Conservation (phyloP, 2,329 filamentous ascomycete species). For the Aspergillus tanneri region DNA sequence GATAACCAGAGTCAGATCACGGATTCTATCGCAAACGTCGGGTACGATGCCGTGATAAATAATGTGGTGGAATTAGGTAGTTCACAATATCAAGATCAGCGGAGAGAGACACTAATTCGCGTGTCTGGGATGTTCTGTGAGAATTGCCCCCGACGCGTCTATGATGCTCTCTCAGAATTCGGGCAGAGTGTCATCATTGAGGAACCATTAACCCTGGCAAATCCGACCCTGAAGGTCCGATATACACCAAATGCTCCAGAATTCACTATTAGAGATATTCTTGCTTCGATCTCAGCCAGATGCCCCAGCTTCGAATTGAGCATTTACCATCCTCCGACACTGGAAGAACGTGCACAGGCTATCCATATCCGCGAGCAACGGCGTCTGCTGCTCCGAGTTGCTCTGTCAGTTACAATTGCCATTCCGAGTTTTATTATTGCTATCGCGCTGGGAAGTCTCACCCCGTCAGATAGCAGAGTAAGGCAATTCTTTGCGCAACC, state of each 20-base stretch:
- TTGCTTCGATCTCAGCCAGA: no score
- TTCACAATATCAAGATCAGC: no score
- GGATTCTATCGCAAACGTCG: conserved; percentile 57
- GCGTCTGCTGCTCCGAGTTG: conserved; percentile 65
- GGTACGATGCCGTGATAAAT: conserved; percentile 65
- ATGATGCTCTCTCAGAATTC: no score
- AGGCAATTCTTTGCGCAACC: conserved; percentile 68
- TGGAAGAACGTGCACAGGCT: conserved; percentile 75
- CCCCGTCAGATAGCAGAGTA: conserved; percentile 58
- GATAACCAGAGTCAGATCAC: conserved; percentile 47
- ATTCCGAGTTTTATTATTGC: conserved; percentile 85
- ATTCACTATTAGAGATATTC: no score
- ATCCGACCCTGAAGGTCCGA: no score
- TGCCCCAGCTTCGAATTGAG: no score
- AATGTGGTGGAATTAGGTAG: conserved; percentile 39
- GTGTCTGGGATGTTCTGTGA: no score
- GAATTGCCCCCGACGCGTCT: no score
- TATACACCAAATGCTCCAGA: no score
- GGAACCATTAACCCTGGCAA: no score
- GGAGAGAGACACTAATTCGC: no score
- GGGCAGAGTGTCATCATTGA: no score
- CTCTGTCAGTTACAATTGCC: conserved; percentile 66
- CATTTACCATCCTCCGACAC: conserved; percentile 73
- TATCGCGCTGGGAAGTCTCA: conserved; percentile 85
- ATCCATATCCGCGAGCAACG: conserved; percentile 70